Evolutionary conservation across 2,329 filamentous ascomycete genomes (phyloP).

Genomic region (Pyricularia grisea): DNA sequence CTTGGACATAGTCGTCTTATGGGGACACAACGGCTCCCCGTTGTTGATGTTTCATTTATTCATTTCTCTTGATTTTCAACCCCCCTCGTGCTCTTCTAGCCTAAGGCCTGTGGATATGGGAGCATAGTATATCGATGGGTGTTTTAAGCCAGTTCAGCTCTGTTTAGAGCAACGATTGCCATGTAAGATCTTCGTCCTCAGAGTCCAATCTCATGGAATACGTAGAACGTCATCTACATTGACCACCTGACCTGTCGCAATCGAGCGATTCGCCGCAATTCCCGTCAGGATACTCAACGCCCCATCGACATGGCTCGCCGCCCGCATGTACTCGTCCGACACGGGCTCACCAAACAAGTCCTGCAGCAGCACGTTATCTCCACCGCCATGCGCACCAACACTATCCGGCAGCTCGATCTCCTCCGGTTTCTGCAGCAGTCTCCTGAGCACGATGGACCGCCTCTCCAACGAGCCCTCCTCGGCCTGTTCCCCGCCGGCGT

Average conservation of each 20-base stretch:
- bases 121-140: no score
- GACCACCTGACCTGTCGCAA: slow-evolving; percentile 46
- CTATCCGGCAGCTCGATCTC: slow-evolving; percentile 43
- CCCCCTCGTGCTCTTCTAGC: no score
- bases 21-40: no score
- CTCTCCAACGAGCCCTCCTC: slow-evolving; percentile 42
- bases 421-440: slow-evolving; percentile 45
- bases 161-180: no score
- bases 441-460: slow-evolving; percentile 37
- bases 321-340: slow-evolving; percentile 41
- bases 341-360: slow-evolving; percentile 47
- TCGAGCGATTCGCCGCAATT: slow-evolving; percentile 48
- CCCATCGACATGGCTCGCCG: slow-evolving; percentile 49
- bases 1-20: no score
- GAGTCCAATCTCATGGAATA: slow-evolving; percentile 15
- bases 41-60: no score
- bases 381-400: slow-evolving; percentile 49
- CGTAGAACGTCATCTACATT: slow-evolving; percentile 41
- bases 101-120: no score
- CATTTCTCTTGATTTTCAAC: no score
- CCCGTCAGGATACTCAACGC: slow-evolving; percentile 50
- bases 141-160: no score
- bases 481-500: slow-evolving; percentile 48
- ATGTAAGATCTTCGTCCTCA: background rate
- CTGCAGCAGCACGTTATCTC: slow-evolving; percentile 45